Percentiles rank a stretch among this genome's conserved stretches.
Evolutionary conservation across 306 rosid species (phyloP).

Genomic region (Purshia tridentata): DNA sequence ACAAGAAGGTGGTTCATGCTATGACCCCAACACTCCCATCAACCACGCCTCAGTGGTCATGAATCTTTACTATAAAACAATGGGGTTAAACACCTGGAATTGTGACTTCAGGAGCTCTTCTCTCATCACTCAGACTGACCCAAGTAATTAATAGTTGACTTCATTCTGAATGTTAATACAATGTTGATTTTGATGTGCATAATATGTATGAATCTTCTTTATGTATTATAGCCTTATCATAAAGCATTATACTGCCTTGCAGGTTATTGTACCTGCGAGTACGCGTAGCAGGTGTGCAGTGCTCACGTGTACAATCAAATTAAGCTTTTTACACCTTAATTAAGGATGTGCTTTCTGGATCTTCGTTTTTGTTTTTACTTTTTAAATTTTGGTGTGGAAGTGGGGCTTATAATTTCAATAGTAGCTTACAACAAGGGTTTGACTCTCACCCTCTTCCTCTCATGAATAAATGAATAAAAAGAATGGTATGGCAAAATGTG

Average conservation of each 20-base stretch:
- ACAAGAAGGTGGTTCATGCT: conserved; percentile 17
- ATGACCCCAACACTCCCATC: conserved; percentile 1
- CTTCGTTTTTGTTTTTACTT: too few relatives aligned
- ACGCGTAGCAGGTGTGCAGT: conserved; percentile 25
- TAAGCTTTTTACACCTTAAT: neutral
- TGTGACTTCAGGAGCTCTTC: conserved; percentile 18
- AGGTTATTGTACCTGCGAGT: conserved; percentile 31
- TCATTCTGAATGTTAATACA: too few relatives aligned
- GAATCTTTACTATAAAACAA: conserved; percentile 22
- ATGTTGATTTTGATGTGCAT: too few relatives aligned
- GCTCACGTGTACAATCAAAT: neutral
- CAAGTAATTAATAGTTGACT: conserved; percentile 5
- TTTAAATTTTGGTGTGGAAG: too few relatives aligned
- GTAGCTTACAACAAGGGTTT: too few relatives aligned
- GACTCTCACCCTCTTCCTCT: too few relatives aligned
- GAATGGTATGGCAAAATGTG: too few relatives aligned
- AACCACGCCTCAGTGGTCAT: conserved; percentile 21
- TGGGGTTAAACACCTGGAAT: conserved; percentile 7
- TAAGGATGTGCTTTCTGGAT: too few relatives aligned
- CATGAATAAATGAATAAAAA: too few relatives aligned
- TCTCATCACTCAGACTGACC: neutral
- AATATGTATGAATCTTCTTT: too few relatives aligned
- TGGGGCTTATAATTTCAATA: too few relatives aligned
- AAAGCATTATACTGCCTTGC: neutral
- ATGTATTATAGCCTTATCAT: too few relatives aligned